These are phyloP conservation scores for Trichoderma polysporum DNA, from an alignment of 2,329 filamentous ascomycete genomes.

Conservation along the genomic window DNA sequence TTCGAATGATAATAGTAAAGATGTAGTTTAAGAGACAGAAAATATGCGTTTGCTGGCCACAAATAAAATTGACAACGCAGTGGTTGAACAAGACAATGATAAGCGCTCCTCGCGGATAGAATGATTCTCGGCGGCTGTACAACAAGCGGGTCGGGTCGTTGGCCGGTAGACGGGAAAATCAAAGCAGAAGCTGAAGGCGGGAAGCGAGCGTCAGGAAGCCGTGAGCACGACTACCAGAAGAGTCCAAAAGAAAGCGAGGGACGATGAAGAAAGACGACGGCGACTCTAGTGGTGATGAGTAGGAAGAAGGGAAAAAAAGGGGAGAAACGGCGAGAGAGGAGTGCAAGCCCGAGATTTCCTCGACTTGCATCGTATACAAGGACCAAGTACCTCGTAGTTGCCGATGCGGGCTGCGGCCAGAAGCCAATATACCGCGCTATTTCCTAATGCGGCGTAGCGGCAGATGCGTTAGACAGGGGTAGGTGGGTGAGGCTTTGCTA, in stretches of 20 bases:
- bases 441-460: not conserved
- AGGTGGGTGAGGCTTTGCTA: not conserved
- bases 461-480: not conserved
- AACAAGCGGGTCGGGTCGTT: conserved; percentile 21
- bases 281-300: conserved; percentile 22
- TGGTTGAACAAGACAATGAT: conserved; percentile 7
- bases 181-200: not conserved
- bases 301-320: conserved; percentile 7
- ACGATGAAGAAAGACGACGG: conserved; percentile 20
- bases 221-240: conserved; percentile 18
- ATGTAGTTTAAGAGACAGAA: not conserved
- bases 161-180: conserved; percentile 15
- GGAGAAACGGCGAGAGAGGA: conserved; percentile 31
- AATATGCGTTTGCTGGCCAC: not conserved
- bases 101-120: conserved; percentile 1
- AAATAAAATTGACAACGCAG: not conserved
- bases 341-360: conserved; percentile 44
- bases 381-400: conserved; percentile 2
- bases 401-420: not conserved
- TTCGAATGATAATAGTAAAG: not conserved
- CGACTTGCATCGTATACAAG: not conserved
- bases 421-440: conserved; percentile 1
- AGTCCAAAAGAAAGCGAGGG: conserved; percentile 26
- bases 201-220: conserved; percentile 22
- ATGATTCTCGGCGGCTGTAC: conserved; percentile 13